Evolutionary conservation across 345 rosid species (phyloP), one percentile per base, ranked within the genome.

Genomic region (Noccaea bulbosa): DNA sequence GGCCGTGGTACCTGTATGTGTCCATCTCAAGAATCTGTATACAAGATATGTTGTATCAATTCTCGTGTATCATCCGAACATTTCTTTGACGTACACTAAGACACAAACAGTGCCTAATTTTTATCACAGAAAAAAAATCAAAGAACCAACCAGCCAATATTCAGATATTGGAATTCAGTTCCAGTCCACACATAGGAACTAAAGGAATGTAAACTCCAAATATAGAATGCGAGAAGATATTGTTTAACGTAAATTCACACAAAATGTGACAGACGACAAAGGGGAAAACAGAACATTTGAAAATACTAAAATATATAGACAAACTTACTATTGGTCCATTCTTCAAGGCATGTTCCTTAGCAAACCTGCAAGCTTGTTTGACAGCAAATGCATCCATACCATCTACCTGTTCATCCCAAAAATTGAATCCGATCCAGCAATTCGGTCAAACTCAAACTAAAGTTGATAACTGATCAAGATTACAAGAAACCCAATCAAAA

Each of bases 301-400:
- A n/a, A 64, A 48, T 24, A 62, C 40, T 14, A 20, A 52, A 24
- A 20, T n/a, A 20, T 2, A 22, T 54, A 62, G 49, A 60, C 6
- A 37, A 72, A 81, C 97, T 86, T 79, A 94, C 99, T 58, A 94
- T 83, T 5, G 99, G 99, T 55, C 97, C 99, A 79, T 92, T 91
- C 83, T 89, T 90, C 82, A 91, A 73, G 33, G 82, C 96, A 78
- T 86, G 84, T 65, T 87, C 95, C 83, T 94, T 94, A 1, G 99
- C 98, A 80, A 89, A 91, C n/a, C n/a, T 66, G 81, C 85, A 86
- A 3, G 96, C 99, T 78, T 94, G 97, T 70, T 94, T 94, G 70
- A 94, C 99, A 70, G 96, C 98, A 79, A 94, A 73, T 27, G 79
- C 95, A 85, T 94, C 99, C 99, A 94, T 94, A 52, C 99, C 99